These are phyloP conservation scores for Suhomyces yuchorum DNA, from an alignment of 1,139 yeast genomes.

Conservation along the genomic window DNA sequence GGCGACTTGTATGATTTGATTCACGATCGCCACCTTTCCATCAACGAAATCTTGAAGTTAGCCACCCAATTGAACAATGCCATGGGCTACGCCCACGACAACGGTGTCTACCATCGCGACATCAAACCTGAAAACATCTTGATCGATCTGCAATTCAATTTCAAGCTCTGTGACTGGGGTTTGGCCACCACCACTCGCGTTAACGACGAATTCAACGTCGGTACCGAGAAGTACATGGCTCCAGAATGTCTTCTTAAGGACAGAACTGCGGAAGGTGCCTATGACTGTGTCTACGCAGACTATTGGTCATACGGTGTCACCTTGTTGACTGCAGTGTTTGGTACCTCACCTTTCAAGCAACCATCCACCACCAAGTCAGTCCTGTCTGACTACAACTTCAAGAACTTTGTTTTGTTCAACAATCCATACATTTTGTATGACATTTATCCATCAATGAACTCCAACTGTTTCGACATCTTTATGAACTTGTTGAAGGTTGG, in stretches of 20 bases:
- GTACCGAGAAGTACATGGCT: constrained; percentile 61
- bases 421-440: constrained; percentile 41
- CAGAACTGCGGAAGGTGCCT: constrained; percentile 24
- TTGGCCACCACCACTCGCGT: constrained; percentile 43
- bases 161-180: constrained; percentile 62
- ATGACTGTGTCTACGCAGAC: constrained; percentile 41
- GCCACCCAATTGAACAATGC: constrained; percentile 44
- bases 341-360: constrained; percentile 45
- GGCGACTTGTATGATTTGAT: constrained; percentile 56
- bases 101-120: constrained; percentile 54
- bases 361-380: constrained; percentile 22
- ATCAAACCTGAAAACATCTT: constrained; percentile 58
- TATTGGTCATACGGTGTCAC: constrained; percentile 49
- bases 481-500: constrained; percentile 37
- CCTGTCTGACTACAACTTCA: constrained; percentile 39
- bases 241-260: constrained; percentile 44
- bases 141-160: constrained; percentile 38
- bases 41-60: constrained; percentile 17
- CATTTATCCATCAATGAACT: constrained; percentile 45
- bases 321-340: constrained; percentile 50
- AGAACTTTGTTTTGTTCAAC: constrained; percentile 38
- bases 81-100: constrained; percentile 42
- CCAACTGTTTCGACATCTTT: constrained; percentile 37
- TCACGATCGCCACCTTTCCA: constrained; percentile 21
- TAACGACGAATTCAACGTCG: constrained; percentile 51